These are phyloP conservation scores for Tritrichomonas foetus DNA, from an alignment of 208 protist species.

Conservation along the genomic window DNA sequence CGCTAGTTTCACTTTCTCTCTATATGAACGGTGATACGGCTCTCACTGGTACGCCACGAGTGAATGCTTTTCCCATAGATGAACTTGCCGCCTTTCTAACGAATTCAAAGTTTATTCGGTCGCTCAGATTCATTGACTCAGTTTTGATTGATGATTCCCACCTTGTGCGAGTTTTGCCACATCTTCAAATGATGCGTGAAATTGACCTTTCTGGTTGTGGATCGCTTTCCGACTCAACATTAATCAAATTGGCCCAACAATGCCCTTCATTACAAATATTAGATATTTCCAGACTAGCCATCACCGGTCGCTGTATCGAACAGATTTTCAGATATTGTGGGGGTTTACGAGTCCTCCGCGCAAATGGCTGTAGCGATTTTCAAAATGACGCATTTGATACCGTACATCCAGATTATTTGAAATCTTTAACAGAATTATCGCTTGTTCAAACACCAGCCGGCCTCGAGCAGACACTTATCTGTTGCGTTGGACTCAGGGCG, in stretches of 20 bases:
- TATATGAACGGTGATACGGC: not conserved
- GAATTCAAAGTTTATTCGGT: not conserved
- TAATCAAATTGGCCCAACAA: constrained; percentile 20
- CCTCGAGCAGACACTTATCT: not conserved
- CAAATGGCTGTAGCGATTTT: not conserved
- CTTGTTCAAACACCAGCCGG: not conserved
- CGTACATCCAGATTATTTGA: not conserved
- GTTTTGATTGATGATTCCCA: constrained; percentile 27
- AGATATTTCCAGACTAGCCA: not conserved
- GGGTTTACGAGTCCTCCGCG: not conserved
- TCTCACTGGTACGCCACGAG: not conserved
- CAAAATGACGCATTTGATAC: not conserved
- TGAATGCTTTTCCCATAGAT: not conserved
- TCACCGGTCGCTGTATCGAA: not conserved
- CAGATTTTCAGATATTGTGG: not conserved
- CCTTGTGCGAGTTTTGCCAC: constrained; percentile 10
- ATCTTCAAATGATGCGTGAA: constrained; percentile 39
- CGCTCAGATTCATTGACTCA: not conserved
- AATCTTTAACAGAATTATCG: not conserved
- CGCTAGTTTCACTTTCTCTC: not conserved
- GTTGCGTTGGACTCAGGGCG: not conserved
- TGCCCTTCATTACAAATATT: constrained; percentile 32
- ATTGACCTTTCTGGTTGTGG: not conserved
- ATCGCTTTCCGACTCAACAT: not conserved
- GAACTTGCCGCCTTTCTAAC: not conserved